These are phyloP conservation scores for Talaromyces islandicus DNA, from an alignment of 2,329 filamentous ascomycete species.

Conservation along the genomic window DNA sequence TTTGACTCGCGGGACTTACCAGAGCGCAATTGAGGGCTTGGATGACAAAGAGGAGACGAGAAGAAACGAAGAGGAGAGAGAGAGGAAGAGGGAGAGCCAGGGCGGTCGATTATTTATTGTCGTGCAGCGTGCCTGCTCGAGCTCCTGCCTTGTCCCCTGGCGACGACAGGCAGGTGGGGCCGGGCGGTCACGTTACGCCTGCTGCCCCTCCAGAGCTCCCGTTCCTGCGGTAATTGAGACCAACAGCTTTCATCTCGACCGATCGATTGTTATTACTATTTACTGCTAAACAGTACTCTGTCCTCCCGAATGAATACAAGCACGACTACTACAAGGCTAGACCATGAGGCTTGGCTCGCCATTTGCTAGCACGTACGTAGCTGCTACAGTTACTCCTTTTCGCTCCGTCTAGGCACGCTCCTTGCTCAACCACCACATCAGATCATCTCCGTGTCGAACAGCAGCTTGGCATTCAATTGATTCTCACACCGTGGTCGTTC, in stretches of 20 bases:
- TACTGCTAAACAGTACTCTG: too few species aligned
- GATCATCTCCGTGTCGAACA: neutral
- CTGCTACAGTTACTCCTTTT: neutral
- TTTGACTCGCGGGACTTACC: neutral
- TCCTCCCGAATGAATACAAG: too few species aligned
- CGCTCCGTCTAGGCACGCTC: neutral
- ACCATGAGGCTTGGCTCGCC: neutral
- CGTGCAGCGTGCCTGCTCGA: neutral
- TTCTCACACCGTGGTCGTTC: neutral
- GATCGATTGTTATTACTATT: neutral
- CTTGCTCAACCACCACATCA: neutral
- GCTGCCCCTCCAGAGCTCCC: too few species aligned
- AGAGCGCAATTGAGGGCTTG: neutral
- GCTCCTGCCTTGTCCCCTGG: neutral
- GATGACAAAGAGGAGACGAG: neutral
- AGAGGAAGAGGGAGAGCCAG: neutral
- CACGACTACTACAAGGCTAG: too few species aligned
- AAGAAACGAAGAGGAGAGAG: constrained; percentile 2
- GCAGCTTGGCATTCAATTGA: neutral
- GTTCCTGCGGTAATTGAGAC: too few species aligned
- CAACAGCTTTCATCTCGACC: neutral
- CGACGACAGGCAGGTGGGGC: neutral
- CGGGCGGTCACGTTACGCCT: neutral
- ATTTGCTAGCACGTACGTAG: neutral
- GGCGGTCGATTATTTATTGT: neutral